A percentile compares a stretch with the other conserved stretches of the same genome.
Evolutionary conservation across 257 asterid genomes (phyloP).

Genomic region (Pogostemon cablin): DNA sequence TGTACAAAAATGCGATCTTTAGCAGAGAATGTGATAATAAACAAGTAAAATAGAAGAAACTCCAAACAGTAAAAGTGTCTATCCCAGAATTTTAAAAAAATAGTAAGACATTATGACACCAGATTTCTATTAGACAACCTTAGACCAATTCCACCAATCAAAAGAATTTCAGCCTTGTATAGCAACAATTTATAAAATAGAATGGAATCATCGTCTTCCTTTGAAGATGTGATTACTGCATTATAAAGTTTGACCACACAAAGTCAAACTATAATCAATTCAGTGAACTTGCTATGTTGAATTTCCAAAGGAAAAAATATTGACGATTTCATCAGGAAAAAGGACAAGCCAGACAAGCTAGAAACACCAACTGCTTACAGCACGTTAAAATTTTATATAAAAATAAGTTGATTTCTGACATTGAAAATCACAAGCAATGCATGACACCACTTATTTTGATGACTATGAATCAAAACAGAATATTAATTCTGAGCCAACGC

Average conservation of each 20-base stretch:
- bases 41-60: constrained; percentile 1
- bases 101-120: constrained; percentile 7
- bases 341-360: not conserved
- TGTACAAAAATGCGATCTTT: not conserved
- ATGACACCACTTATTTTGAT: constrained; percentile 24
- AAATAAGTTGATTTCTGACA: constrained; percentile 17
- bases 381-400: constrained; percentile 1
- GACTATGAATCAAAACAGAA: constrained; percentile 26
- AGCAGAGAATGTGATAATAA: constrained; percentile 21
- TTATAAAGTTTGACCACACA: not conserved
- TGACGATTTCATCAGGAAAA: not conserved
- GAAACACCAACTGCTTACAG: constrained; percentile 14
- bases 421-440: constrained; percentile 27
- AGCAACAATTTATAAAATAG: not conserved
- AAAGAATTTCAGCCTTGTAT: not conserved
- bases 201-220: not conserved
- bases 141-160: constrained; percentile 12
- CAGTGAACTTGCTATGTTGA: not conserved
- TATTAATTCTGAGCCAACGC: constrained; percentile 19
- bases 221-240: constrained; percentile 1
- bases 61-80: constrained; percentile 2
- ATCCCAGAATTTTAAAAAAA: constrained; percentile 1
- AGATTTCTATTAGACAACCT: not conserved
- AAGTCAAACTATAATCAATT: not conserved
- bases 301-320: constrained; percentile 6